A percentile compares a stretch with the other conserved stretches of the same genome.
Conservation (phyloP, 352 stramenopile species). For the Globisporangium nodosum region DNA sequence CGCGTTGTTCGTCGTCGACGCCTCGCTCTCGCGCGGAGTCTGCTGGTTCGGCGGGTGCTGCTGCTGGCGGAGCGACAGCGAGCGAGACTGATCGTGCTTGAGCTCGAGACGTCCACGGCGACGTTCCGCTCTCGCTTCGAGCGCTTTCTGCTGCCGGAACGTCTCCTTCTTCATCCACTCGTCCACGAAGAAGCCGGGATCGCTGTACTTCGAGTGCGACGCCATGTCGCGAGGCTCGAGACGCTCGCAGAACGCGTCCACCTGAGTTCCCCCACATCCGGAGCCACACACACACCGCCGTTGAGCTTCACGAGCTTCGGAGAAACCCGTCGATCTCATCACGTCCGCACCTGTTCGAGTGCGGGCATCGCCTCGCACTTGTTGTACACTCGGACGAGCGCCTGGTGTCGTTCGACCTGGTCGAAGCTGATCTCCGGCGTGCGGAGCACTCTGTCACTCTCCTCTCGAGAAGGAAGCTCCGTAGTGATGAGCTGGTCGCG, state of each 20-base stretch:
- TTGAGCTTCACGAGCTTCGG: background rate
- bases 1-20: slow-evolving; percentile 15
- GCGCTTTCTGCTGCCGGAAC: slow-evolving; percentile 21
- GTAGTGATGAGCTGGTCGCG: slow-evolving; percentile 9
- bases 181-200: slow-evolving; percentile 53
- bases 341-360: slow-evolving; percentile 30
- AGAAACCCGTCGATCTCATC: background rate
- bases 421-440: slow-evolving; percentile 13
- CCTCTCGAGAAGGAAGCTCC: slow-evolving; percentile 16
- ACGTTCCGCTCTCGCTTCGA: slow-evolving; percentile 26
- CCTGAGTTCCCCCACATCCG: slow-evolving; percentile 5
- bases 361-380: slow-evolving; percentile 33
- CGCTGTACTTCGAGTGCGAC: slow-evolving; percentile 42
- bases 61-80: slow-evolving; percentile 6
- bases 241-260: slow-evolving; percentile 29
- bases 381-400: slow-evolving; percentile 23
- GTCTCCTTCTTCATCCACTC: slow-evolving; percentile 52
- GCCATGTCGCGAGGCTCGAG: background rate
- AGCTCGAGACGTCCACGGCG: slow-evolving; percentile 14
- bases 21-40: slow-evolving; percentile 11
- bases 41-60: slow-evolving; percentile 17
- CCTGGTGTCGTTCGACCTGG: slow-evolving; percentile 7
- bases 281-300: background rate
- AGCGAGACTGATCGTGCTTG: slow-evolving; percentile 2
- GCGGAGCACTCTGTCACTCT: slow-evolving; percentile 20